Evolutionary conservation across 129 eudicot genomes (phyloP).

Genomic region (Glebionis coronaria): DNA sequence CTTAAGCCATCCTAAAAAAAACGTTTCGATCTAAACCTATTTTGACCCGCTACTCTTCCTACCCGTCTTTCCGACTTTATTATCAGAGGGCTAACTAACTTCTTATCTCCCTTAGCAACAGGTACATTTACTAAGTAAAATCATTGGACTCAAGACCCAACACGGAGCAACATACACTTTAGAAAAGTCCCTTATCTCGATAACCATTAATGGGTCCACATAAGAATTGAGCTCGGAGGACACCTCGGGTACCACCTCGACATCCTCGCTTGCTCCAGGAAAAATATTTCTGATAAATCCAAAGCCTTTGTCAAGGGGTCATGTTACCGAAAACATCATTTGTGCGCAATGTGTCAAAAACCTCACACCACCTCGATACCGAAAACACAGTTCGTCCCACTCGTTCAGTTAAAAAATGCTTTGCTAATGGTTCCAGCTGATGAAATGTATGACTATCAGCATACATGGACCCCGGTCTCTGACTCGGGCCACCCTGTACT

Average conservation of each 20-base stretch:
- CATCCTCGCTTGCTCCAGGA: slow-evolving; percentile 81
- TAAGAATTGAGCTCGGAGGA: slow-evolving; percentile 88
- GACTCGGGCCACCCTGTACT: slow-evolving; percentile 56
- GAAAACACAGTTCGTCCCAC: slow-evolving; percentile 62
- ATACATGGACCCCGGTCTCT: slow-evolving; percentile 69
- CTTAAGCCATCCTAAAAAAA: no score
- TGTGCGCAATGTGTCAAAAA: slow-evolving; percentile 85
- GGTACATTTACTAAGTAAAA: slow-evolving; percentile 84
- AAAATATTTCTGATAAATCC: slow-evolving; percentile 72
- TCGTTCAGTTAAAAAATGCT: slow-evolving; percentile 66
- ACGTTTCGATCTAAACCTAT: no score
- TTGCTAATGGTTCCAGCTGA: slow-evolving; percentile 92
- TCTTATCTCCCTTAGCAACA: no score
- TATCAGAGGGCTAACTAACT: no score
- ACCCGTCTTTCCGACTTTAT: neutral
- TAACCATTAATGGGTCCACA: slow-evolving; percentile 58
- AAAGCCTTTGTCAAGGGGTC: slow-evolving; percentile 64
- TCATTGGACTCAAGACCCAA: slow-evolving; percentile 58
- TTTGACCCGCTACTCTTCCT: neutral
- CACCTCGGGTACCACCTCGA: slow-evolving; percentile 60
- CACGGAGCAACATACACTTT: slow-evolving; percentile 86
- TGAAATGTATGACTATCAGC: slow-evolving; percentile 88
- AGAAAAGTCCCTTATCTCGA: slow-evolving; percentile 70
- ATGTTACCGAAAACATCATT: slow-evolving; percentile 59
- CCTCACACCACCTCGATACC: slow-evolving; percentile 71